phyloP scores from a whole-genome alignment of 2,329 filamentous ascomycete genomes.

The Pseudogymnoascus sp. region DNA sequence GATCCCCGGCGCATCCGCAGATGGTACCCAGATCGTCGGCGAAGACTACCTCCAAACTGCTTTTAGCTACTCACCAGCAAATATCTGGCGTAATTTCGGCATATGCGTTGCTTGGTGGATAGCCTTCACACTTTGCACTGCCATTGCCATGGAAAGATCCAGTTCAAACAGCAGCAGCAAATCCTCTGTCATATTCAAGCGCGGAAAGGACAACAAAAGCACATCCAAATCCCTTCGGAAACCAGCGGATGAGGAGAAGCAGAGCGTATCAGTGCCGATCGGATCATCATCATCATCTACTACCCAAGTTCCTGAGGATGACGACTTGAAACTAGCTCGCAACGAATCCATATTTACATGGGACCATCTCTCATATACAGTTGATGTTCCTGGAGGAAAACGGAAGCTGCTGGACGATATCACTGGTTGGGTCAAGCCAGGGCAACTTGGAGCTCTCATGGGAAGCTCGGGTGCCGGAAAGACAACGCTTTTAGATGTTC shows the following conservation, averaged over 20 bases:
- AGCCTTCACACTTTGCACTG: conserved; percentile 42
- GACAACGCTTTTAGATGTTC: conserved; percentile 76
- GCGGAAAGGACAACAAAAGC: conserved; percentile 39
- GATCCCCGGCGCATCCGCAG: conserved; percentile 45
- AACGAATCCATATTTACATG: conserved; percentile 68
- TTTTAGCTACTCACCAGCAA: conserved; percentile 44
- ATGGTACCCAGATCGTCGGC: conserved; percentile 44
- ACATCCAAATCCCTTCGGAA: conserved; percentile 18
- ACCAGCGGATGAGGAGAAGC: neutral
- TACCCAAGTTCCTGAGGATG: conserved; percentile 11
- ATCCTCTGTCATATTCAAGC: conserved; percentile 42
- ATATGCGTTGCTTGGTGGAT: conserved; percentile 58
- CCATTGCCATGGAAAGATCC: conserved; percentile 34
- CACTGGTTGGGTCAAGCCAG: conserved; percentile 74
- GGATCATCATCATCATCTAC: conserved; percentile 10
- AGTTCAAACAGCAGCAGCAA: neutral
- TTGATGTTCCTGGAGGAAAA: conserved; percentile 54
- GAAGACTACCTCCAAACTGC: conserved; percentile 49
- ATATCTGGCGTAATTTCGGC: conserved; percentile 55
- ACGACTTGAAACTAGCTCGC: conserved; percentile 42
- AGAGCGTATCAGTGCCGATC: conserved; percentile 15
- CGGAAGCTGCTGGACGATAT: conserved; percentile 69
- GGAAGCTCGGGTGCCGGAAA: conserved; percentile 67
- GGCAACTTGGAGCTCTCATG: conserved; percentile 62
- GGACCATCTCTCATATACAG: conserved; percentile 63